Conservation (phyloP, 208 protist species). For the Porcisia hertigi region DNA sequence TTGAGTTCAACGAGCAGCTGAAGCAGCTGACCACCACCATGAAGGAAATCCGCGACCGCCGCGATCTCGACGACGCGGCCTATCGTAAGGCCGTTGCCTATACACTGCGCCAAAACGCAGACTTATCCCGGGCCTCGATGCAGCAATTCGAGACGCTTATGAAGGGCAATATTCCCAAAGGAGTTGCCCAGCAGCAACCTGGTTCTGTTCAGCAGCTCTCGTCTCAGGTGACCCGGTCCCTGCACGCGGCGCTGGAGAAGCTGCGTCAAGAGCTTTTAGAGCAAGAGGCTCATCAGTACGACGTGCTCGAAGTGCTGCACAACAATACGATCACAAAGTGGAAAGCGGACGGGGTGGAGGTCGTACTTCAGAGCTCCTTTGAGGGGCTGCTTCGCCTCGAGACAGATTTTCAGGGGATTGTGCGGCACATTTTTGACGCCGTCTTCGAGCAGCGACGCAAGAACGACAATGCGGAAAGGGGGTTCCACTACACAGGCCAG, state of each 20-base stretch:
- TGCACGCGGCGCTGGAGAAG: slow-evolving; percentile 41
- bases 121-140: slow-evolving; percentile 50
- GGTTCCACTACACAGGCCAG: slow-evolving; percentile 20
- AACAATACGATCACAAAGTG: slow-evolving; percentile 69
- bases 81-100: slow-evolving; percentile 42
- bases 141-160: slow-evolving; percentile 64
- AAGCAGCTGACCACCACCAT: slow-evolving; percentile 80
- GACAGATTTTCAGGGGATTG: slow-evolving; percentile 66
- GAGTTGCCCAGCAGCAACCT: slow-evolving; percentile 10
- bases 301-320: slow-evolving; percentile 69
- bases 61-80: slow-evolving; percentile 61
- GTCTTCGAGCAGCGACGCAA: slow-evolving; percentile 75
- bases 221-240: slow-evolving; percentile 10
- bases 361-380: slow-evolving; percentile 76
- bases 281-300: slow-evolving; percentile 77
- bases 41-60: slow-evolving; percentile 61
- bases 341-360: slow-evolving; percentile 75
- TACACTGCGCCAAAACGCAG: slow-evolving; percentile 46
- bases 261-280: slow-evolving; percentile 70
- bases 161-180: slow-evolving; percentile 48
- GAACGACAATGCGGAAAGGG: slow-evolving; percentile 24
- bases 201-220: slow-evolving; percentile 4
- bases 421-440: slow-evolving; percentile 75
- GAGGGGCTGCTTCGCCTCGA: slow-evolving; percentile 78
- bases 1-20: slow-evolving; percentile 79